Conservation (phyloP, 116 monocot genomes). For the Cymodocea nodosa region DNA sequence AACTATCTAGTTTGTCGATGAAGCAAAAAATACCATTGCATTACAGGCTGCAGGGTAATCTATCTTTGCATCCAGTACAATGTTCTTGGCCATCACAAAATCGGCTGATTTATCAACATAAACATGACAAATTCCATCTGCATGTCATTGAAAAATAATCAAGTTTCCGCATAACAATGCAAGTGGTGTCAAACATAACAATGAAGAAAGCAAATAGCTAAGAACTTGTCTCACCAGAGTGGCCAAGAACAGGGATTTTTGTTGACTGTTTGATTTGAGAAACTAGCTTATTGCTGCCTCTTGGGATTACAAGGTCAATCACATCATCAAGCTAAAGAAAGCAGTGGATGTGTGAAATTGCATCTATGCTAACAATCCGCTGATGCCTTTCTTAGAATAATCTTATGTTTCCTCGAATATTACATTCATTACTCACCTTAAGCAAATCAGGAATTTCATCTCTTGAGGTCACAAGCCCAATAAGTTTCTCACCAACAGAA, state of each 20-base stretch:
- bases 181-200: not conserved
- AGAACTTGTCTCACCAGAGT: constrained; percentile 47
- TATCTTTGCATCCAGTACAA: constrained; percentile 82
- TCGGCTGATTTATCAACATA: constrained; percentile 94
- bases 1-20: too few relatives aligned
- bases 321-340: constrained; percentile 88
- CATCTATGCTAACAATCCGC: too few relatives aligned
- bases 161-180: not conserved
- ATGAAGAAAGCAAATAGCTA: not conserved
- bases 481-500: constrained; percentile 58
- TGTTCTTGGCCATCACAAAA: constrained; percentile 71
- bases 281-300: constrained; percentile 82
- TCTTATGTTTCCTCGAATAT: not conserved
- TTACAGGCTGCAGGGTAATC: constrained; percentile 99
- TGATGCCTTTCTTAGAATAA: too few relatives aligned
- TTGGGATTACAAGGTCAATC: constrained; percentile 96
- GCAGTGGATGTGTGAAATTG: not conserved
- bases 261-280: constrained; percentile 76
- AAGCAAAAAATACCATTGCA: constrained; percentile 51
- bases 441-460: constrained; percentile 80
- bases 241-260: constrained; percentile 88
- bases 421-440: constrained; percentile 26
- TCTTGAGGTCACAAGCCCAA: constrained; percentile 72
- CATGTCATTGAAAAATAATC: not conserved
- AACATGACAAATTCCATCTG: constrained; percentile 98